A percentile compares a stretch with the other conserved stretches of the same genome.
phyloP scores from a whole-genome alignment of 2,329 filamentous ascomycete genomes.

The Beauveria varroae region DNA sequence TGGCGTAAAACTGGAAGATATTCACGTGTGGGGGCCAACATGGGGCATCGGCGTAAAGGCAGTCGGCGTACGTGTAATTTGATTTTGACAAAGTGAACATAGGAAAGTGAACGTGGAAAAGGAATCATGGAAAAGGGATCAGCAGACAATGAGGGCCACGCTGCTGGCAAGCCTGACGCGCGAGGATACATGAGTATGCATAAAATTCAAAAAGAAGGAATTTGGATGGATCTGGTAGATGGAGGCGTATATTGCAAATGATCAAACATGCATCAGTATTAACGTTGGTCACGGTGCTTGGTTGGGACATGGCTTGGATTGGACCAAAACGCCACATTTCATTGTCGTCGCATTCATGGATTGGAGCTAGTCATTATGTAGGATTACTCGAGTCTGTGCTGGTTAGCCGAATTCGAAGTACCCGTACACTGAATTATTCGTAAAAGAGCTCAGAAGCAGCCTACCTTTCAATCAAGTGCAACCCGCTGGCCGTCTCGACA shows the following conservation, averaged over 20 bases:
- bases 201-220: background rate
- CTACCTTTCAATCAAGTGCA: slow-evolving; percentile 94
- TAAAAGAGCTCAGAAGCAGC: slow-evolving; percentile 8
- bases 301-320: background rate
- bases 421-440: too few relatives aligned
- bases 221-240: background rate
- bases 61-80: too few relatives aligned
- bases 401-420: background rate
- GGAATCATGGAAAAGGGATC: background rate
- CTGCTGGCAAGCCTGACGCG: background rate
- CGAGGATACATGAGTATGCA: background rate
- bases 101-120: too few relatives aligned
- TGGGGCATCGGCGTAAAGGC: too few relatives aligned
- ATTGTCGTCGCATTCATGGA: background rate
- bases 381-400: background rate
- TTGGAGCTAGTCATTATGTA: background rate
- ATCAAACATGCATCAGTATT: background rate
- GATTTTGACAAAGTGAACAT: background rate
- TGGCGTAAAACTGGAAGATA: slow-evolving; percentile 21
- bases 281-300: background rate
- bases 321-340: background rate
- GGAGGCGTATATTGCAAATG: background rate
- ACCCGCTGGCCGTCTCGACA: slow-evolving; percentile 85
- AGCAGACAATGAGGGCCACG: background rate
- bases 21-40: too few relatives aligned